Percentiles rank a stretch among this genome's conserved stretches.
Evolutionary conservation across 148 eudicot species (phyloP).

Genomic region (Dianthus caryophyllus): DNA sequence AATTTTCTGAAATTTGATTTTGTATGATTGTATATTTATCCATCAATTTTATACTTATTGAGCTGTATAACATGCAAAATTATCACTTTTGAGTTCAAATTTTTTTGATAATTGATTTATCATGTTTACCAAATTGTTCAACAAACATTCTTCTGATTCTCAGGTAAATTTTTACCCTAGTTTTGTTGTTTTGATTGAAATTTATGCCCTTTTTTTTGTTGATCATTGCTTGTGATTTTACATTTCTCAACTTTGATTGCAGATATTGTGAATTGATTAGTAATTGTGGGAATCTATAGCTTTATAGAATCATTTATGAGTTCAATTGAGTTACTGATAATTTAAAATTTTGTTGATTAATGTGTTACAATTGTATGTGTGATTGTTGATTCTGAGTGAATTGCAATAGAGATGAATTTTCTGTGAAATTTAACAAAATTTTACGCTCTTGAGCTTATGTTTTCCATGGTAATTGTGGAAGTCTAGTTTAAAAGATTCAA

Average conservation of each 20-base stretch:
- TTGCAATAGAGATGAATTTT: background rate
- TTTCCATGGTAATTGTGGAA: background rate
- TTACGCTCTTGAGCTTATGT: background rate
- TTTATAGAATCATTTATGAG: slow-evolving; percentile 5
- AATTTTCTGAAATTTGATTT: too few species aligned
- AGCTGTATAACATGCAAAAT: background rate
- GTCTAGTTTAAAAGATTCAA: background rate
- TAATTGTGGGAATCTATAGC: background rate
- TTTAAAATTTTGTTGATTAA: background rate
- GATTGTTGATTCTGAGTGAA: background rate
- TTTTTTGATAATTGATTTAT: slow-evolving; percentile 9
- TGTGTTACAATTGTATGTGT: background rate
- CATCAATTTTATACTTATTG: background rate
- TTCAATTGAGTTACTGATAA: background rate
- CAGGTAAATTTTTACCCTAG: slow-evolving; percentile 8
- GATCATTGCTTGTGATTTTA: background rate
- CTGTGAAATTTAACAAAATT: background rate
- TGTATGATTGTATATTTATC: too few species aligned
- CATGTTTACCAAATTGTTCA: slow-evolving; percentile 29
- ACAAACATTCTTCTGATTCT: slow-evolving; percentile 21
- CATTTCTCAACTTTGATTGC: background rate
- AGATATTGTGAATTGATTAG: background rate
- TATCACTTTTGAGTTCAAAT: slow-evolving; percentile 1
- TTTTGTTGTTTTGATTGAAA: background rate
- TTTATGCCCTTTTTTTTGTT: background rate